phyloP scores from a whole-genome alignment of 208 protist species.

The Trypanosoma avium region DNA sequence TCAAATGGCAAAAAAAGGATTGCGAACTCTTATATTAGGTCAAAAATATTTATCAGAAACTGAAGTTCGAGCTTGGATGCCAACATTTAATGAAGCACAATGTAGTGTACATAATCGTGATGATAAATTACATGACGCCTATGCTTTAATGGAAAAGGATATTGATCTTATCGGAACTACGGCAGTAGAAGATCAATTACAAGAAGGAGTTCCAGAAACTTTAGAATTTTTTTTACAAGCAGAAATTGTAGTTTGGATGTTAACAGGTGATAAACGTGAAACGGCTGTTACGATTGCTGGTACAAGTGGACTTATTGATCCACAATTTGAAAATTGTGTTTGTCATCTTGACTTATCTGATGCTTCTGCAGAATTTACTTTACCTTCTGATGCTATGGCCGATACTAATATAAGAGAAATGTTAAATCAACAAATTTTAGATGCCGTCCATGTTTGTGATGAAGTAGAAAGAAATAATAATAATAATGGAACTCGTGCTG shows the following conservation, averaged over 20 bases:
- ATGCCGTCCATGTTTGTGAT: background rate
- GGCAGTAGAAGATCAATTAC: conserved; percentile 96
- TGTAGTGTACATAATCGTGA: conserved; percentile 55
- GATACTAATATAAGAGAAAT: background rate
- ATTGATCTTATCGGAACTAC: conserved; percentile 91
- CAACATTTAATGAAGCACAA: conserved; percentile 57
- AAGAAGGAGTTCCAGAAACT: conserved; percentile 93
- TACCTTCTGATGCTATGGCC: conserved; percentile 2
- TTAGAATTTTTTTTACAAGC: conserved; percentile 85
- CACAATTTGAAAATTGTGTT: conserved; percentile 8
- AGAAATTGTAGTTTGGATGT: conserved; percentile 95
- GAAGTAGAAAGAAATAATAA: background rate
- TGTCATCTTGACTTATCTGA: conserved; percentile 55
- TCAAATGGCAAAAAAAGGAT: conserved; percentile 46
- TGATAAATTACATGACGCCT: conserved; percentile 56
- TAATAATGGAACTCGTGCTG: conserved; percentile 10
- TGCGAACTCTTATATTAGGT: conserved; percentile 79
- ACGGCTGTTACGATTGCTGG: conserved; percentile 96
- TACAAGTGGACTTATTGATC: conserved; percentile 51
- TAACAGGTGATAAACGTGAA: conserved; percentile 98
- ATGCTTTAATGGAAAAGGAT: conserved; percentile 77
- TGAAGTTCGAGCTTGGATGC: conserved; percentile 66
- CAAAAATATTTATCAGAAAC: conserved; percentile 48
- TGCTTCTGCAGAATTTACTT: conserved; percentile 30
- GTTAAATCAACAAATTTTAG: conserved; percentile 13